Percentiles rank a stretch among this genome's conserved stretches.
Evolutionary conservation across 1,284 basidiomycete species (phyloP).

Genomic region (Schizophyllum commune): DNA sequence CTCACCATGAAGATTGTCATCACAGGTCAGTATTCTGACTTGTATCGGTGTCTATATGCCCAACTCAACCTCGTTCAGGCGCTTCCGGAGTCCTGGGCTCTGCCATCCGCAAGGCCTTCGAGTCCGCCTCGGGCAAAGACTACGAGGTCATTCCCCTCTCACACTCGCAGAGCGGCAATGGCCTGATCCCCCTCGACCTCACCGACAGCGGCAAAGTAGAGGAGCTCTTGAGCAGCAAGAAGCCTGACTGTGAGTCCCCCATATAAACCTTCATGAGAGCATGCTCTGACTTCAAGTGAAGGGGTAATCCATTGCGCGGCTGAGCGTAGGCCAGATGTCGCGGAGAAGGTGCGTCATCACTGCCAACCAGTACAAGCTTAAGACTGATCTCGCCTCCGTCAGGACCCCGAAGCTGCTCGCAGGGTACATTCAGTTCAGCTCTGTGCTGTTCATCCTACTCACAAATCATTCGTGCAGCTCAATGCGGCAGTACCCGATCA

Average conservation of each 20-base stretch:
- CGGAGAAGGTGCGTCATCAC: constrained; percentile 52
- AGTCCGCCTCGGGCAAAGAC: constrained; percentile 16
- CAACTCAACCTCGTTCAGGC: constrained; percentile 26
- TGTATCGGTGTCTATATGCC: neutral
- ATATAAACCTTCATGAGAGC: neutral
- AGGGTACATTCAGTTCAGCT: constrained; percentile 31
- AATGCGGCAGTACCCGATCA: constrained; percentile 60
- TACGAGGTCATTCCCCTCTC: constrained; percentile 54
- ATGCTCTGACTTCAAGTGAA: constrained; percentile 19
- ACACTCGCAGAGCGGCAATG: constrained; percentile 46
- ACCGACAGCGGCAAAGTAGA: constrained; percentile 43
- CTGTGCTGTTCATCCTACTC: constrained; percentile 1
- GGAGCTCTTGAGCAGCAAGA: constrained; percentile 40
- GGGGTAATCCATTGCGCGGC: constrained; percentile 84
- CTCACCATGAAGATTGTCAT: constrained; percentile 31
- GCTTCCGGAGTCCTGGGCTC: constrained; percentile 73
- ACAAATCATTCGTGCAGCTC: constrained; percentile 35
- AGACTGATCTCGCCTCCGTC: constrained; percentile 1
- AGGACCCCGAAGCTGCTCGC: constrained; percentile 61
- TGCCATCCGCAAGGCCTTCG: constrained; percentile 58
- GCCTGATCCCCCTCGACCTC: constrained; percentile 55
- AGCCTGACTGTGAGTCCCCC: constrained; percentile 53
- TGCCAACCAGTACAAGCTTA: neutral
- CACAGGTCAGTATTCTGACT: constrained; percentile 33
- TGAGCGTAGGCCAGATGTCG: constrained; percentile 76